Conservation (phyloP, 2,329 filamentous ascomycete genomes). For the Exophiala calicioides region DNA sequence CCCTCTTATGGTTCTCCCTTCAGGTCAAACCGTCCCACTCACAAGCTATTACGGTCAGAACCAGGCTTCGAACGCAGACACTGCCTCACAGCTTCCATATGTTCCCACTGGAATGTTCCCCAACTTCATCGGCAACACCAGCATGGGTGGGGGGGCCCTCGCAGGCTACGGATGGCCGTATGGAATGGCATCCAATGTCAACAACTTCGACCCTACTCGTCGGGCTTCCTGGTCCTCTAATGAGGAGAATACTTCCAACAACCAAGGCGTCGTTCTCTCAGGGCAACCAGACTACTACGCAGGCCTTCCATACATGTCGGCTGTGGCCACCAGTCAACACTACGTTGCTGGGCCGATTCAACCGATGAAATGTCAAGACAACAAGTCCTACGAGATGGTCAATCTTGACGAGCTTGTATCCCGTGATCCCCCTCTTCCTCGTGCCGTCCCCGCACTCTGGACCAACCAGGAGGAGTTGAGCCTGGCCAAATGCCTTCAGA, state of each 20-base stretch:
- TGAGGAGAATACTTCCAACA: conserved; percentile 53
- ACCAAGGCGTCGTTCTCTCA: conserved; percentile 52
- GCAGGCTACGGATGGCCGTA: conserved; percentile 42
- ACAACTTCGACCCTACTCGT: conserved; percentile 40
- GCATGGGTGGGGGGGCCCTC: conserved; percentile 37
- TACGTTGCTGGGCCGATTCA: conserved; percentile 40
- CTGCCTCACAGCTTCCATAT: conserved; percentile 36
- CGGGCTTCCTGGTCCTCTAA: conserved; percentile 44
- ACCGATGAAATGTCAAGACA: conserved; percentile 47
- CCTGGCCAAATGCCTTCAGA: conserved; percentile 90
- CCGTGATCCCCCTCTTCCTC: conserved; percentile 79
- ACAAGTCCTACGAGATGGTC: conserved; percentile 47
- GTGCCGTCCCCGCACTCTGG: conserved; percentile 83
- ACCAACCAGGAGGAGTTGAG: conserved; percentile 83
- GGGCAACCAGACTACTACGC: conserved; percentile 54
- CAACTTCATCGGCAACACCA: conserved; percentile 36
- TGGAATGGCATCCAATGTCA: conserved; percentile 38
- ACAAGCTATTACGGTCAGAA: conserved; percentile 27
- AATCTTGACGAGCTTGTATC: conserved; percentile 66
- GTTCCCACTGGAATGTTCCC: conserved; percentile 39
- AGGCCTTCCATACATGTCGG: conserved; percentile 58
- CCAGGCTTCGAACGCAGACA: conserved; percentile 20
- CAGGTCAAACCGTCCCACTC: conserved; percentile 31
- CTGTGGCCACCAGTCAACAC: conserved; percentile 55
- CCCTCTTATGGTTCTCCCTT: conserved; percentile 31